Percentiles rank a stretch among this genome's conserved stretches.
These are phyloP conservation scores for Anthostomella pinea DNA, from an alignment of 2,329 filamentous ascomycete species.

Conservation along the genomic window DNA sequence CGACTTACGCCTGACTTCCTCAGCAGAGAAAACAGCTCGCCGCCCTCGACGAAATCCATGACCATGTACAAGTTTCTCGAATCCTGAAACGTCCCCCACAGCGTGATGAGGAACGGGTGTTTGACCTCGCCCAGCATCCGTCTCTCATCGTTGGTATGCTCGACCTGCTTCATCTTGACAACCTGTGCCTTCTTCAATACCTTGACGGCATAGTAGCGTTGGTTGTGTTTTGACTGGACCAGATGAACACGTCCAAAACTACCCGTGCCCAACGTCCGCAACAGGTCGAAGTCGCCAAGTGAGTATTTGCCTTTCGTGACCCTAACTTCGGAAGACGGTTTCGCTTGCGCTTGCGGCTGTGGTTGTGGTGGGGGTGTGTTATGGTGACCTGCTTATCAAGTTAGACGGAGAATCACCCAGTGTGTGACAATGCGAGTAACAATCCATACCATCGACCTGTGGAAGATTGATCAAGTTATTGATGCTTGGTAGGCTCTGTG, in stretches of 20 bases:
- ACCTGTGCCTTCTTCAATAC: slow-evolving; percentile 98
- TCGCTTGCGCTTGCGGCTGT: slow-evolving; percentile 25
- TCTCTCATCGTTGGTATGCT: slow-evolving; percentile 98
- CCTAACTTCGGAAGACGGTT: slow-evolving; percentile 42
- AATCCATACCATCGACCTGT: slow-evolving; percentile 40
- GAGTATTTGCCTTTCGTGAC: slow-evolving; percentile 98
- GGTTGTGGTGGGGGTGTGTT: slow-evolving; percentile 34
- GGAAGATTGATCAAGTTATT: slow-evolving; percentile 76
- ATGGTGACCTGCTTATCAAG: slow-evolving; percentile 32
- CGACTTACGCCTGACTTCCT: slow-evolving; percentile 80
- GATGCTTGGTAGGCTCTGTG: slow-evolving; percentile 75
- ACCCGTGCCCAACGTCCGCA: slow-evolving; percentile 90
- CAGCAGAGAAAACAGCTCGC: slow-evolving; percentile 92
- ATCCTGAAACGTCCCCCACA: slow-evolving; percentile 99
- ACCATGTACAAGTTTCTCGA: slow-evolving; percentile 98
- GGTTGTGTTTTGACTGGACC: slow-evolving; percentile 96
- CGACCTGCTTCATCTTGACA: slow-evolving; percentile 99
- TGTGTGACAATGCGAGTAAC: slow-evolving; percentile 5
- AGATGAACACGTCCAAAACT: slow-evolving; percentile 96
- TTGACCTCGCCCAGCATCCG: slow-evolving; percentile 95
- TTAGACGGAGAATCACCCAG: slow-evolving; percentile 22
- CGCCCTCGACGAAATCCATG: slow-evolving; percentile 99
- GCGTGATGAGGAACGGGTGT: slow-evolving; percentile 93
- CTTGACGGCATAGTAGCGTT: slow-evolving; percentile 97
- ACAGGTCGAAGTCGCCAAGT: slow-evolving; percentile 82